These are phyloP conservation scores for Vitis amurensis DNA, from an alignment of 164 flowering plant genomes.

Conservation along the genomic window DNA sequence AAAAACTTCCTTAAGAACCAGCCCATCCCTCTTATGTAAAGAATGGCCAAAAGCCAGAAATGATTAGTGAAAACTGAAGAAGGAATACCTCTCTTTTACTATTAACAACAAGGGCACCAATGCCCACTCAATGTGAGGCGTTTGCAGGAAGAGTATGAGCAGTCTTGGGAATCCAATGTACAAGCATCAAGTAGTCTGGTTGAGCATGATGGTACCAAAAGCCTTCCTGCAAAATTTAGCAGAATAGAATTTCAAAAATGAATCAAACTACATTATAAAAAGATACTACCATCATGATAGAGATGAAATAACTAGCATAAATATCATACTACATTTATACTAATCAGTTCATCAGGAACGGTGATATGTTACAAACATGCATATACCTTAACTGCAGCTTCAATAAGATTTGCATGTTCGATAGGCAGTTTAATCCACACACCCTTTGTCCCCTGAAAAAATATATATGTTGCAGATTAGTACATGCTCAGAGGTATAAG, in stretches of 20 bases:
- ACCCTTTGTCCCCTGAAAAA: constrained; percentile 51
- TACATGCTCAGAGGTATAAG: not conserved
- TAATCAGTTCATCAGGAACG: too few relatives aligned
- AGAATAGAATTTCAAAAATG: not conserved
- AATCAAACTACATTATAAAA: not conserved
- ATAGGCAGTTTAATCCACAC: constrained; percentile 62
- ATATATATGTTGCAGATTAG: not conserved
- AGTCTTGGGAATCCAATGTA: constrained; percentile 48
- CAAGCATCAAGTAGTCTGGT: constrained; percentile 57
- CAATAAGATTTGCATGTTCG: constrained; percentile 46
- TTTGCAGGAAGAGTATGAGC: constrained; percentile 49
- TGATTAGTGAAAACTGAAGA: too few relatives aligned
- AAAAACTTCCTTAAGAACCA: too few relatives aligned
- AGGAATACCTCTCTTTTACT: constrained; percentile 43
- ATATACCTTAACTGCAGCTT: constrained; percentile 50
- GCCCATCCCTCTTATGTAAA: too few relatives aligned
- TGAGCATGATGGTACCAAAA: constrained; percentile 67
- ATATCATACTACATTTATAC: too few relatives aligned
- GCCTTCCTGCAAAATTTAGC: constrained; percentile 41
- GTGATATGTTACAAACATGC: not conserved
- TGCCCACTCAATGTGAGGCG: constrained; percentile 55
- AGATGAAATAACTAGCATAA: too few relatives aligned
- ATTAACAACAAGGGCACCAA: constrained; percentile 58
- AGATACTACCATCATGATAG: not conserved
- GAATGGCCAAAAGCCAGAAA: too few relatives aligned